Conservation (phyloP, 1,284 basidiomycete species). For the Ceraceosorus bombacis region DNA sequence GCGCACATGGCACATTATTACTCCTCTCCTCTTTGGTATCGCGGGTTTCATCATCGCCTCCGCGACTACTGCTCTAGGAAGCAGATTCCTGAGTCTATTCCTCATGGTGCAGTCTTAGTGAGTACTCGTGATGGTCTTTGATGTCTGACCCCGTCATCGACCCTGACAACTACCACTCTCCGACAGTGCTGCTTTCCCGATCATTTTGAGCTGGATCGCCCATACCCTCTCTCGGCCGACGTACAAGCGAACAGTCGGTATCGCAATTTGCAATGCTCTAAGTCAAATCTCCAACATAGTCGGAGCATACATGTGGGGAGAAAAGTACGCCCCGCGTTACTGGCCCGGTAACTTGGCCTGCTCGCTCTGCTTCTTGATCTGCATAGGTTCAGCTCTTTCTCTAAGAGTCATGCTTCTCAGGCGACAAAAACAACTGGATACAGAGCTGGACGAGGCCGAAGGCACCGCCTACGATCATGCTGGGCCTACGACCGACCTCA, state of each 20-base stretch:
- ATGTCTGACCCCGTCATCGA: too few species aligned
- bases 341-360: too few species aligned
- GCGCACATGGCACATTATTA: slow-evolving; percentile 27
- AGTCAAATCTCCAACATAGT: slow-evolving; percentile 51
- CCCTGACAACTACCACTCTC: neutral
- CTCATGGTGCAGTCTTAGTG: slow-evolving; percentile 19
- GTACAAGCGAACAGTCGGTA: slow-evolving; percentile 29
- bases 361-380: too few species aligned
- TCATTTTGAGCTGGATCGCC: slow-evolving; percentile 30
- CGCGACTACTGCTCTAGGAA: slow-evolving; percentile 17
- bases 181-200: slow-evolving; percentile 26
- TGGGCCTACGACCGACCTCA: too few species aligned
- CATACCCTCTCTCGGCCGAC: slow-evolving; percentile 27
- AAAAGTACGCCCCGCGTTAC: neutral
- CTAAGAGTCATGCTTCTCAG: too few species aligned
- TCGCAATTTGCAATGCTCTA: slow-evolving; percentile 49
- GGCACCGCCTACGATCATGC: too few species aligned
- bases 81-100: slow-evolving; percentile 31
- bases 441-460: too few species aligned
- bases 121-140: neutral
- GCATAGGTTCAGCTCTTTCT: too few species aligned
- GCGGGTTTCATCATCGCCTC: slow-evolving; percentile 36
- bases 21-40: slow-evolving; percentile 18
- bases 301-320: slow-evolving; percentile 26
- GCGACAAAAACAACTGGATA: too few species aligned